Evolutionary conservation across 139 green algal species (phyloP).

Genomic region (Chlorella sp.): DNA sequence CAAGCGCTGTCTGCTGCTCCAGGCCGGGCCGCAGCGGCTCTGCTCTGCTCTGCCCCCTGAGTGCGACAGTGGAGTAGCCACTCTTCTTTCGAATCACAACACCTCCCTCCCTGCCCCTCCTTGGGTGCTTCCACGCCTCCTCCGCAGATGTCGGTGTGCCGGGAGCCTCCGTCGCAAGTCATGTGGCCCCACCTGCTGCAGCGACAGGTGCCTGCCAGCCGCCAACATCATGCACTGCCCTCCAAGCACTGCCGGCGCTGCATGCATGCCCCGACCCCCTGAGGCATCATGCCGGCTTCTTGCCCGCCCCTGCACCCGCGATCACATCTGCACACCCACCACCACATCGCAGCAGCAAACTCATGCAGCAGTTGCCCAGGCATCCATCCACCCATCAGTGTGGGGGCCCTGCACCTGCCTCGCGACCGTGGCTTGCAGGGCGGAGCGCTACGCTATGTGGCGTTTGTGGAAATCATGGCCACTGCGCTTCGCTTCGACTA

Average conservation of each 20-base stretch:
- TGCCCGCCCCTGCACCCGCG: too few relatives aligned
- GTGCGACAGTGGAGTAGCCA: neutral
- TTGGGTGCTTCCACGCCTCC: neutral
- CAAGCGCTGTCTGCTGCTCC: neutral
- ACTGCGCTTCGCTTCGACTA: neutral
- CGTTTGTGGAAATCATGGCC: constrained; percentile 16
- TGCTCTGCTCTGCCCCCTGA: neutral
- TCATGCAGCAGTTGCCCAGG: too few relatives aligned
- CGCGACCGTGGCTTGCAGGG: neutral
- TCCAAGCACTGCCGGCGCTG: too few relatives aligned
- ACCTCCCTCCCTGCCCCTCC: neutral
- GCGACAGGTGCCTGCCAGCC: neutral
- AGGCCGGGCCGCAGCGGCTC: neutral
- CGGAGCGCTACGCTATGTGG: neutral
- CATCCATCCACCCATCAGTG: too few relatives aligned
- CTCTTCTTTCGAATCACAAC: neutral
- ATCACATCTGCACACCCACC: too few relatives aligned
- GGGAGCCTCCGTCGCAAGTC: neutral
- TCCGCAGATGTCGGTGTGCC: constrained; percentile 17
- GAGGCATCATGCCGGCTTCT: too few relatives aligned
- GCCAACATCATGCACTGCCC: too few relatives aligned
- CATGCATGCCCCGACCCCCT: too few relatives aligned
- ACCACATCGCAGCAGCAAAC: too few relatives aligned
- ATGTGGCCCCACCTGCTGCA: constrained; percentile 6
- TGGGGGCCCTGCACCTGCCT: too few relatives aligned